These are phyloP conservation scores for Kernera saxatilis DNA, from an alignment of 345 rosid genomes.

Conservation along the genomic window DNA sequence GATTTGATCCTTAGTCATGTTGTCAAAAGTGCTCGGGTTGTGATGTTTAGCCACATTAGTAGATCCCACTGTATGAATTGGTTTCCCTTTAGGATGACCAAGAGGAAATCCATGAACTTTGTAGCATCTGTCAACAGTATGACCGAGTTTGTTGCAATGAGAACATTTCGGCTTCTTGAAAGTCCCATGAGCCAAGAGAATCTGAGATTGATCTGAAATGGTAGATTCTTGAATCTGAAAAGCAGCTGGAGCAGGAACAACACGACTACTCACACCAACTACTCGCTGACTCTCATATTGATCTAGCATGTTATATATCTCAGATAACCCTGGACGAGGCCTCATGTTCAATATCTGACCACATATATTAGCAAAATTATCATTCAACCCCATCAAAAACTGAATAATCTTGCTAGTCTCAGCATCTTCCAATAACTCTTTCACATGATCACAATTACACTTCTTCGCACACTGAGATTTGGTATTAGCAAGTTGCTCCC, in stretches of 20 bases:
- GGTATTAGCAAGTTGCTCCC: neutral
- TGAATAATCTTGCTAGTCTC: neutral
- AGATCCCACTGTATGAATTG: too few species aligned
- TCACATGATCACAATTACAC: neutral
- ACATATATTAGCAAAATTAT: neutral
- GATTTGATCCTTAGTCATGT: neutral
- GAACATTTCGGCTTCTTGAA: neutral
- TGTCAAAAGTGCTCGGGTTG: too few species aligned
- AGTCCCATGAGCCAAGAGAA: neutral
- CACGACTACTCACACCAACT: too few species aligned
- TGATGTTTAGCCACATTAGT: too few species aligned
- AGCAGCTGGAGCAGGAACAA: neutral
- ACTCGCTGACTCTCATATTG: neutral
- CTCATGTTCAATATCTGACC: neutral
- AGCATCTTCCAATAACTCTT: neutral
- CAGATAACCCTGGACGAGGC: neutral
- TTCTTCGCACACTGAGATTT: too few species aligned
- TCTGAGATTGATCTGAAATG: rapidly evolving
- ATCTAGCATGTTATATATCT: neutral
- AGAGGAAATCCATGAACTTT: neutral
- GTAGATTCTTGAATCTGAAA: neutral
- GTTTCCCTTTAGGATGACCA: too few species aligned
- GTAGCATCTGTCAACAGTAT: neutral
- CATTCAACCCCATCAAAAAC: neutral
- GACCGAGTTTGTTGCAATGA: neutral